These are phyloP conservation scores for Mycena galopus DNA, from an alignment of 768 basidiomycete genomes.

Conservation along the genomic window DNA sequence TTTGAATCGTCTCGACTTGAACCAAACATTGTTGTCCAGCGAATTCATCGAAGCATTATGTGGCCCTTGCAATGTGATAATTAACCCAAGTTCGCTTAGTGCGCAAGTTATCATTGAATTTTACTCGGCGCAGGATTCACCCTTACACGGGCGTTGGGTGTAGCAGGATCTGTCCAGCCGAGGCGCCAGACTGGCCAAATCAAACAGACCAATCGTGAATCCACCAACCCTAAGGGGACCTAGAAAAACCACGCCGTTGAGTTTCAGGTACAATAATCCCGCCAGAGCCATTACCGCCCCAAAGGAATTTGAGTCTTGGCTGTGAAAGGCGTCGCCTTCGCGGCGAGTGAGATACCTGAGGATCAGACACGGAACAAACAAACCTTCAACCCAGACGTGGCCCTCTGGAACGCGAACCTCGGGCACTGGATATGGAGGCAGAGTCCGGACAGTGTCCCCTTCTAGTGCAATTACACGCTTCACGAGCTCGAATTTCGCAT, in stretches of 20 bases:
- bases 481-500: constrained; percentile 66
- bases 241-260: neutral
- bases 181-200: constrained; percentile 25
- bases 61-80: neutral
- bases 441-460: constrained; percentile 73
- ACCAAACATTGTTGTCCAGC: too few species aligned
- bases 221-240: constrained; percentile 36
- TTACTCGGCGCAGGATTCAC: constrained; percentile 2
- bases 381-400: constrained; percentile 84
- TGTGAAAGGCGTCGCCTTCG: constrained; percentile 75
- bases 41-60: too few species aligned
- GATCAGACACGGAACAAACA: constrained; percentile 26
- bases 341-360: neutral
- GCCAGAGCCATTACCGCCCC: constrained; percentile 65
- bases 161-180: constrained; percentile 1
- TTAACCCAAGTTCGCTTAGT: too few species aligned
- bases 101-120: neutral
- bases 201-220: constrained; percentile 2
- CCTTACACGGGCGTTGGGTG: neutral
- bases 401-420: constrained; percentile 70
- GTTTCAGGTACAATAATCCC: neutral
- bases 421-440: constrained; percentile 74
- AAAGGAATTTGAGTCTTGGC: constrained; percentile 79
- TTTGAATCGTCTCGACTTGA: too few species aligned
- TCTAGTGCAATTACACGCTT: constrained; percentile 77